Evolutionary conservation across 306 rosid species (phyloP).

Genomic region (Medicago lupulina): DNA sequence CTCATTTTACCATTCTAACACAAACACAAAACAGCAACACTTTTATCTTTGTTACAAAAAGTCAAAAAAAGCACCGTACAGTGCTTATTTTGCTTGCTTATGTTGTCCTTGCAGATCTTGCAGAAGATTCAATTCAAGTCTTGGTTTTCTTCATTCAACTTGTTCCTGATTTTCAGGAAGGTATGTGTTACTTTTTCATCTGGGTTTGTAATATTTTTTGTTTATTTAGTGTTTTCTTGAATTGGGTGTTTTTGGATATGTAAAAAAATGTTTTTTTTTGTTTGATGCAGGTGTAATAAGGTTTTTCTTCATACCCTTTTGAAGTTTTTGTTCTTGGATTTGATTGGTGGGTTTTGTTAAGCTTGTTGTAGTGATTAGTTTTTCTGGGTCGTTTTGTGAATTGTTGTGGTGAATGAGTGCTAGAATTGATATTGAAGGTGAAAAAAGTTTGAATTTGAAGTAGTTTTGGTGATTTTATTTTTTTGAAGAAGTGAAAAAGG

Average conservation of each 20-base stretch:
- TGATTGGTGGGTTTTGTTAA: conserved; percentile 36
- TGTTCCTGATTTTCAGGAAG: conserved; percentile 9
- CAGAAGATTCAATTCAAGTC: conserved; percentile 3
- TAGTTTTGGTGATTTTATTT: not conserved
- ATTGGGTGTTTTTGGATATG: conserved; percentile 33
- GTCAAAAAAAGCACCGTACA: conserved; percentile 43
- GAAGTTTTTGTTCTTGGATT: conserved; percentile 33
- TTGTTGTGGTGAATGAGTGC: conserved; percentile 30
- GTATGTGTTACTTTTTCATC: conserved; percentile 17
- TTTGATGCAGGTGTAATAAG: conserved; percentile 40
- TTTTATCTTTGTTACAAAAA: conserved; percentile 16
- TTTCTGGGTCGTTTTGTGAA: conserved; percentile 26
- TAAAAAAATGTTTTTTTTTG: not conserved
- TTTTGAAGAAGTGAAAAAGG: no score
- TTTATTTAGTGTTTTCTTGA: conserved; percentile 5
- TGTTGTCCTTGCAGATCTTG: conserved; percentile 38
- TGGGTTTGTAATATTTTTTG: conserved; percentile 27
- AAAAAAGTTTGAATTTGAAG: conserved; percentile 34
- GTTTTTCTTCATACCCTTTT: conserved; percentile 34
- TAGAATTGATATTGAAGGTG: conserved; percentile 23
- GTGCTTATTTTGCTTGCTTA: conserved; percentile 4
- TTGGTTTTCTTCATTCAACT: not conserved
- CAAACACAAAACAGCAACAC: conserved; percentile 6
- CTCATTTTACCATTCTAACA: not conserved
- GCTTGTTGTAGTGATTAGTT: conserved; percentile 33